These are phyloP conservation scores for Clonostachys sp. DNA, from an alignment of 2,329 filamentous ascomycete genomes.

Conservation along the genomic window DNA sequence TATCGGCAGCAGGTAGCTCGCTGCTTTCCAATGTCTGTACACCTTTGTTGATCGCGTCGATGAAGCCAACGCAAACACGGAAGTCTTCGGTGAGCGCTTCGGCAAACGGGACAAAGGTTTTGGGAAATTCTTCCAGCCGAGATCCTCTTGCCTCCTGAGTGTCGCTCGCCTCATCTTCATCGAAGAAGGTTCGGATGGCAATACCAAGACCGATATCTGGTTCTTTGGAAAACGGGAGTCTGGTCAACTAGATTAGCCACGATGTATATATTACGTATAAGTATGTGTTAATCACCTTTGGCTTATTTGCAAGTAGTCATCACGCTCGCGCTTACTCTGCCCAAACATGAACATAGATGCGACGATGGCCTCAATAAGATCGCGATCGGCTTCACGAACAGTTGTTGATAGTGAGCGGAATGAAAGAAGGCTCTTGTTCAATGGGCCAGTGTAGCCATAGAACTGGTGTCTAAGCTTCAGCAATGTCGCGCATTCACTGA, in stretches of 20 bases:
- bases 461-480: conserved; percentile 76
- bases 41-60: conserved; percentile 52
- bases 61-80: conserved; percentile 50
- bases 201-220: conserved; percentile 75
- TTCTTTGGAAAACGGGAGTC: conserved; percentile 63
- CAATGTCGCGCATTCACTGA: conserved; percentile 82
- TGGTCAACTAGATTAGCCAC: conserved; percentile 13
- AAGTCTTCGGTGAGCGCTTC: conserved; percentile 56
- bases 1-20: conserved; percentile 40
- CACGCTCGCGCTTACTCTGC: conserved; percentile 67
- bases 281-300: conserved; percentile 52
- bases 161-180: conserved; percentile 61
- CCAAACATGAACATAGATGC: conserved; percentile 77
- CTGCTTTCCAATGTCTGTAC: conserved; percentile 47
- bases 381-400: conserved; percentile 74
- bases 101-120: conserved; percentile 52
- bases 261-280: conserved; percentile 9
- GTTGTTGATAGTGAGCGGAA: conserved; percentile 81
- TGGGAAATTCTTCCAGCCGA: conserved; percentile 45
- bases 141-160: conserved; percentile 37
- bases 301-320: conserved; percentile 64
- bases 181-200: conserved; percentile 74
- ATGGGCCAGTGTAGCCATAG: conserved; percentile 89
- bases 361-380: conserved; percentile 78
- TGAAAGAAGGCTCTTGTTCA: conserved; percentile 83